Conservation (phyloP, 352 stramenopile species). For the Pythium aristosporum region DNA sequence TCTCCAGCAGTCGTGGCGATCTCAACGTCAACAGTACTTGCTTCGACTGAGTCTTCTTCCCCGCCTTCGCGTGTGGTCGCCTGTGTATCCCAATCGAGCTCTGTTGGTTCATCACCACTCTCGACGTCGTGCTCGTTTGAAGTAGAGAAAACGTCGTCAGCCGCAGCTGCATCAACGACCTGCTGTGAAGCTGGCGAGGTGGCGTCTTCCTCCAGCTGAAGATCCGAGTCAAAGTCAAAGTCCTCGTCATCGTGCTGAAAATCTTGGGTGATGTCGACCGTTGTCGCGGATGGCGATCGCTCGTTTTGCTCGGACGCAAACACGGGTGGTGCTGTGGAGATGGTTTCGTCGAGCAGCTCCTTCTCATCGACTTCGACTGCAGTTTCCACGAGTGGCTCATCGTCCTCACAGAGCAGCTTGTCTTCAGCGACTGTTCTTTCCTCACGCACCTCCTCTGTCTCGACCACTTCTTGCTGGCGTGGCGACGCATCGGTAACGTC, state of each 20-base stretch:
- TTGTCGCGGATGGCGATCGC: conserved; percentile 18
- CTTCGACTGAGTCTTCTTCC: background rate
- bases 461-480: no score
- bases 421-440: background rate
- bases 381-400: background rate
- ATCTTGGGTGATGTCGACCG: conserved; percentile 49
- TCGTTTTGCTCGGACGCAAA: conserved; percentile 5
- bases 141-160: background rate
- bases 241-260: conserved; percentile 36
- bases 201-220: background rate
- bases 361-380: background rate
- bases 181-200: background rate
- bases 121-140: background rate
- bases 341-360: background rate
- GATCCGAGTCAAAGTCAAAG: conserved; percentile 22
- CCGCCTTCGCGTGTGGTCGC: background rate
- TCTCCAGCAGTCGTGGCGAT: background rate
- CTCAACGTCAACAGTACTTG: background rate
- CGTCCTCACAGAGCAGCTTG: background rate
- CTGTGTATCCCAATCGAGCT: conserved; percentile 10
- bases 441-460: background rate
- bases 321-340: background rate
- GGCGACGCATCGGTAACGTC: background rate
- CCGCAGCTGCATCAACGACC: background rate
- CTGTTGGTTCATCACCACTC: background rate